A percentile compares a stretch with the other conserved stretches of the same genome.
Evolutionary conservation across 73 alveolate genomes (phyloP).

Genomic region (Stentor coeruleus): DNA sequence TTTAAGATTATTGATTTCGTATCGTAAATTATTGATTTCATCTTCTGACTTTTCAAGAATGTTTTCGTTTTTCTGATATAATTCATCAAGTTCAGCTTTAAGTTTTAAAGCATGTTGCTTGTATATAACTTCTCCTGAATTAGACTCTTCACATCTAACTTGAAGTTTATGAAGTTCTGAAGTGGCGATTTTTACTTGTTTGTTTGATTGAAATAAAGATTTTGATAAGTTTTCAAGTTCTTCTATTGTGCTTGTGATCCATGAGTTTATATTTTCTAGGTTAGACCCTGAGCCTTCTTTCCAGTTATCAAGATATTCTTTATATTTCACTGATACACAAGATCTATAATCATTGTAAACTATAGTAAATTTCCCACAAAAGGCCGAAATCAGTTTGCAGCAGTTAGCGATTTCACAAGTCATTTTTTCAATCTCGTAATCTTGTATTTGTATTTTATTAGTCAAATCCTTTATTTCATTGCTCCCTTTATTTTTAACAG

Average conservation of each 20-base stretch:
- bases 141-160: not conserved
- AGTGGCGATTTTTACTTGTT: not conserved
- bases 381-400: not conserved
- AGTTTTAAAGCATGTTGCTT: not conserved
- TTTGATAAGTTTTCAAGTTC: not conserved
- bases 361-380: not conserved
- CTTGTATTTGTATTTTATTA: not conserved
- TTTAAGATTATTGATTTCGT: not conserved
- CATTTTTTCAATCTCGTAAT: not conserved
- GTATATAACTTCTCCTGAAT: not conserved
- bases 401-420: not conserved
- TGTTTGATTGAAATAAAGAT: not conserved
- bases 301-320: not conserved
- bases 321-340: not conserved
- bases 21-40: not conserved
- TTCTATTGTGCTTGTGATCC: not conserved
- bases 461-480: not conserved
- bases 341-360: not conserved
- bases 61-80: not conserved
- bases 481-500: not conserved
- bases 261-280: not conserved
- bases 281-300: not conserved
- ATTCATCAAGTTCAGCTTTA: not conserved
- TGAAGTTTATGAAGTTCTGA: not conserved
- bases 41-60: not conserved